Base-by-base conservation (phyloP, 2,329 filamentous ascomycete genomes). In the Aspergillus novoparasiticus region DNA sequence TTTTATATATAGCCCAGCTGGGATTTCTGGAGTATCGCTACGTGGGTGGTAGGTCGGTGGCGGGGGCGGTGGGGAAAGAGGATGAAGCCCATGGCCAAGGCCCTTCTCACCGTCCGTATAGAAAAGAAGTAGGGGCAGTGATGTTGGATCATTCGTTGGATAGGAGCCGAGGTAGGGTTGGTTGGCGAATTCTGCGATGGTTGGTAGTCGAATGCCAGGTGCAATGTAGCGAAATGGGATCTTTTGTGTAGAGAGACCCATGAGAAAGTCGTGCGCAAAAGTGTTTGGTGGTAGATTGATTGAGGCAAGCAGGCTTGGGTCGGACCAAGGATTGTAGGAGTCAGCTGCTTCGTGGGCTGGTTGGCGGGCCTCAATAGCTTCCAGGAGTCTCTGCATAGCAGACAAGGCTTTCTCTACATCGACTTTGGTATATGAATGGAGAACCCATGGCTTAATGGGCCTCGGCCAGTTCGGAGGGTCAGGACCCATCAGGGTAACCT, bases 211-310 rank as follows among this genome's bases (percentile, higher is more conserved):
- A 34, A 64, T 56, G 2, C 59, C 62, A 32, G 59, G 59, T 1
- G 63, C 57, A 36, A 64, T 59, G 28, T 54, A 58, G 36, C 46
- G 51, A 26, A 60, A 62, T 6, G 19, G 19, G 6, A 43, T 43
- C 16, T 43, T 30, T 14, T 12, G 39, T 41, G 36, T 21, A 28
- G 53, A 56, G 6, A 53, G 51, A 14, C 3, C 12, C 1, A 5
- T 45, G 9, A 50, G 48, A 23, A 62, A 64, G 41, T 58, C 36
- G 11, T 59, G 51, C 32, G 57, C 53, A 41, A 64, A 64, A 19
- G 34, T 59, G 6, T 21, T 26, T 43, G 32, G 51, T n/a, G 23
- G 30, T 28, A 64, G 26, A 26, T 58, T 30, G 2, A 60, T 48
- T 39, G 34, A 34, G 19, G 32, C 39, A 41, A 59, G 23, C 23